A percentile compares a stretch with the other conserved stretches of the same genome.
These are phyloP conservation scores for Oxyria digyna DNA, from an alignment of 148 eudicot species.

Conservation along the genomic window DNA sequence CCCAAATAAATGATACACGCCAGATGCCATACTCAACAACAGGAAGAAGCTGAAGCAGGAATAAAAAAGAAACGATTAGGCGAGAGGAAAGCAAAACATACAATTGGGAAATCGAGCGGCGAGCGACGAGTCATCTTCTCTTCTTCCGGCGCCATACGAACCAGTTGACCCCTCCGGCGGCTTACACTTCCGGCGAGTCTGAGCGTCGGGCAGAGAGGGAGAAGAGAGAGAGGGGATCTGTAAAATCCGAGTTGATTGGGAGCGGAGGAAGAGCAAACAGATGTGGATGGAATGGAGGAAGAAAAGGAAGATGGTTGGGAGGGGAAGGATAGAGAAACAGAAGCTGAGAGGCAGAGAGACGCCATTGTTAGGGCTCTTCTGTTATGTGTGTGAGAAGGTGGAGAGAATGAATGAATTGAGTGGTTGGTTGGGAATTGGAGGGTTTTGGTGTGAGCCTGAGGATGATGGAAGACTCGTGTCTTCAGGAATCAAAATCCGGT, in stretches of 20 bases:
- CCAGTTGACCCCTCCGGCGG: constrained; percentile 20
- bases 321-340: not conserved
- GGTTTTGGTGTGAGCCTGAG: not conserved
- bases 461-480: not conserved
- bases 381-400: too few relatives aligned
- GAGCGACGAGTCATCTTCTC: constrained; percentile 85
- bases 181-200: not conserved
- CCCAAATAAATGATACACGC: not conserved
- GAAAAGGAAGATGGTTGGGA: not conserved
- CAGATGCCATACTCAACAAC: not conserved
- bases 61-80: not conserved
- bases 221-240: not conserved
- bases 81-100: constrained; percentile 19
- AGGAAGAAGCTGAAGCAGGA: not conserved
- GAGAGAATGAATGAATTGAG: not conserved
- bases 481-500: not conserved
- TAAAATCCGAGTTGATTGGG: constrained; percentile 1
- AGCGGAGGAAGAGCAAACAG: not conserved
- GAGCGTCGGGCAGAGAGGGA: not conserved
- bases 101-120: constrained; percentile 85
- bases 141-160: constrained; percentile 81
- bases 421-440: constrained; percentile 5
- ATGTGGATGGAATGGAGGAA: not conserved
- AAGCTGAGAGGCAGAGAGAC: constrained; percentile 1
- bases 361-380: constrained; percentile 1